phyloP scores from a whole-genome alignment of 345 rosid species.

The Fremontodendron californicum region DNA sequence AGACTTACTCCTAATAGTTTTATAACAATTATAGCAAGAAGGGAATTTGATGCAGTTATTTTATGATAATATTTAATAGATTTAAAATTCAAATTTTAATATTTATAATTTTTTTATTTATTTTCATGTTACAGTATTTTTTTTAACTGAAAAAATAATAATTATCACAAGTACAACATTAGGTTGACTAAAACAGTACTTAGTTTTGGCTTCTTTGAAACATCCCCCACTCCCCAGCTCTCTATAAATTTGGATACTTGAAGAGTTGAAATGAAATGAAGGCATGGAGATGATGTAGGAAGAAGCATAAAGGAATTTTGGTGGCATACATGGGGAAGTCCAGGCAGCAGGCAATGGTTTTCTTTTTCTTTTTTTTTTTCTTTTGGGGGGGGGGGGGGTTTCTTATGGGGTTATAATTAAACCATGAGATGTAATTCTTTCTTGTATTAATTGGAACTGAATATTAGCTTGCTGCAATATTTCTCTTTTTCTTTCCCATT shows the following conservation, averaged over 20 bases:
- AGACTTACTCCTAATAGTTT: not conserved
- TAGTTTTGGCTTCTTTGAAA: not conserved
- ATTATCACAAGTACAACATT: not conserved
- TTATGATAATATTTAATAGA: too few relatives aligned
- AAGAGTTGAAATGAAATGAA: not conserved
- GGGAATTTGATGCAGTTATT: too few relatives aligned
- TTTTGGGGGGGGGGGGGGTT: too few relatives aligned
- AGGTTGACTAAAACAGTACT: conserved; percentile 9
- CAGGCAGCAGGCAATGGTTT: conserved; percentile 1
- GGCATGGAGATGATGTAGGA: not conserved
- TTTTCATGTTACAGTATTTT: too few relatives aligned
- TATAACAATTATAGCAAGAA: too few relatives aligned
- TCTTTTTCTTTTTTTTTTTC: not conserved
- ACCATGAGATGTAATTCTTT: not conserved
- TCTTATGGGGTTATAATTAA: not conserved
- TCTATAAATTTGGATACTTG: not conserved
- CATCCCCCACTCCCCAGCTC: not conserved
- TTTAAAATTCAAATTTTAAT: too few relatives aligned
- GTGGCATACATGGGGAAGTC: conserved; percentile 14
- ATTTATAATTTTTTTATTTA: too few relatives aligned
- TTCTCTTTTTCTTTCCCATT: not conserved
- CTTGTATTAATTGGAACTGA: not conserved
- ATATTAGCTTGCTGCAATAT: not conserved
- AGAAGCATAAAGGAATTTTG: not conserved
- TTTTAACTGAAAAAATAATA: too few relatives aligned